phyloP scores from a whole-genome alignment of 2,329 filamentous ascomycete genomes.

The Dactylellina leptospora region DNA sequence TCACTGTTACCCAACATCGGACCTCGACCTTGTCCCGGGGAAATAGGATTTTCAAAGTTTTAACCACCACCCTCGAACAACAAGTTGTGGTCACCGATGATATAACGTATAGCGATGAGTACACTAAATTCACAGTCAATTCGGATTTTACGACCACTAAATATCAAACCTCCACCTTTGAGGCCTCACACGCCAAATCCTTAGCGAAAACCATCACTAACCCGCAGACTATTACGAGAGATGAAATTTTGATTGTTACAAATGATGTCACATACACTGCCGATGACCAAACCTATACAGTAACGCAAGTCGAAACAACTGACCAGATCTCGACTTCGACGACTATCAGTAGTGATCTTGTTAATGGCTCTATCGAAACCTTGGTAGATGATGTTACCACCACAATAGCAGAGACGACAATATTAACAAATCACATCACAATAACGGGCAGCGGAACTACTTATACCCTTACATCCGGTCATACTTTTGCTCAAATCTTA shows the following conservation, averaged over 20 bases:
- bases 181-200: background rate
- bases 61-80: conserved; percentile 15
- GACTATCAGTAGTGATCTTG: background rate
- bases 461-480: conserved; percentile 13
- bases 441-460: conserved; percentile 2
- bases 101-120: conserved; percentile 23
- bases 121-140: conserved; percentile 20
- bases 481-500: background rate
- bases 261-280: conserved; percentile 20
- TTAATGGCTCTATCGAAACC: background rate
- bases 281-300: conserved; percentile 9
- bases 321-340: conserved; percentile 11
- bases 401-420: conserved; percentile 3
- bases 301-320: conserved; percentile 13
- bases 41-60: background rate
- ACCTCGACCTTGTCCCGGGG: conserved; percentile 11
- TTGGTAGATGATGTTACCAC: conserved; percentile 16
- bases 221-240: conserved; percentile 8
- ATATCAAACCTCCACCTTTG: conserved; percentile 16
- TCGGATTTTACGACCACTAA: conserved; percentile 16
- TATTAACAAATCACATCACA: conserved; percentile 17
- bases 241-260: conserved; percentile 11
- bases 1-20: conserved; percentile 13
- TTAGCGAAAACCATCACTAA: conserved; percentile 9
- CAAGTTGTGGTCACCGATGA: conserved; percentile 19